A percentile compares a stretch with the other conserved stretches of the same genome.
These are phyloP conservation scores for Niveomyces coronatus DNA, from an alignment of 2,329 filamentous ascomycete genomes.

Conservation along the genomic window DNA sequence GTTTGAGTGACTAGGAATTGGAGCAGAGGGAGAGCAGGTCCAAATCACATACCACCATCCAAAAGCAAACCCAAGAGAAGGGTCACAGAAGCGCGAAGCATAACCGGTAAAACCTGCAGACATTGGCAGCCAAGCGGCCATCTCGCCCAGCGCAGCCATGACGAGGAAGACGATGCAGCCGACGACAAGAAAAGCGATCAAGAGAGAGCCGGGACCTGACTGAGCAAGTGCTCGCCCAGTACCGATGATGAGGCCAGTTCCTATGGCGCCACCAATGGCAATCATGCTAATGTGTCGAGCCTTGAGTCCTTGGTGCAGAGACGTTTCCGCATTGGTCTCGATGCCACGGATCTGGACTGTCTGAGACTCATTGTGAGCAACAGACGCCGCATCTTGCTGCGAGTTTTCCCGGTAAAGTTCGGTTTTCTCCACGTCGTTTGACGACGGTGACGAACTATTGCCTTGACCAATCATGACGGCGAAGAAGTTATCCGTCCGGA, in stretches of 20 bases:
- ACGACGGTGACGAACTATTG: too few relatives aligned
- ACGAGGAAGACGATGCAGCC: slow-evolving; percentile 42
- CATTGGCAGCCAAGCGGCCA: slow-evolving; percentile 15
- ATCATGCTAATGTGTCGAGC: slow-evolving; percentile 23
- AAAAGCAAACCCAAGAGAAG: slow-evolving; percentile 14
- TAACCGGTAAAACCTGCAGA: slow-evolving; percentile 15
- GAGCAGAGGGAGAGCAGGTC: too few relatives aligned
- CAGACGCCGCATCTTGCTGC: too few relatives aligned
- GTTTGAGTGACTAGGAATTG: too few relatives aligned
- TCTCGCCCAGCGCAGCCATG: slow-evolving; percentile 32
- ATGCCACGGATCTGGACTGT: too few relatives aligned
- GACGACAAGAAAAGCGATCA: slow-evolving; percentile 31
- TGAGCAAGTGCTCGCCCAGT: slow-evolving; percentile 36
- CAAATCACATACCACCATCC: too few relatives aligned
- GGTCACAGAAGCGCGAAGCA: slow-evolving; percentile 16
- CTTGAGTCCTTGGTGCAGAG: slow-evolving; percentile 7
- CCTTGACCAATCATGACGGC: too few relatives aligned
- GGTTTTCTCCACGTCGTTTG: too few relatives aligned
- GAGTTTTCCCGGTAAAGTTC: too few relatives aligned
- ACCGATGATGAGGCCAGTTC: slow-evolving; percentile 35
- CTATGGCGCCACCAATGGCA: slow-evolving; percentile 25
- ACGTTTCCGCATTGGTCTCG: too few relatives aligned
- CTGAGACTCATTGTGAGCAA: too few relatives aligned
- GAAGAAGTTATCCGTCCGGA: too few relatives aligned
- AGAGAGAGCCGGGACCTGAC: slow-evolving; percentile 30